Evolutionary conservation across 2,329 filamentous ascomycete species (phyloP).

Genomic region (Paecilomyces formosus): DNA sequence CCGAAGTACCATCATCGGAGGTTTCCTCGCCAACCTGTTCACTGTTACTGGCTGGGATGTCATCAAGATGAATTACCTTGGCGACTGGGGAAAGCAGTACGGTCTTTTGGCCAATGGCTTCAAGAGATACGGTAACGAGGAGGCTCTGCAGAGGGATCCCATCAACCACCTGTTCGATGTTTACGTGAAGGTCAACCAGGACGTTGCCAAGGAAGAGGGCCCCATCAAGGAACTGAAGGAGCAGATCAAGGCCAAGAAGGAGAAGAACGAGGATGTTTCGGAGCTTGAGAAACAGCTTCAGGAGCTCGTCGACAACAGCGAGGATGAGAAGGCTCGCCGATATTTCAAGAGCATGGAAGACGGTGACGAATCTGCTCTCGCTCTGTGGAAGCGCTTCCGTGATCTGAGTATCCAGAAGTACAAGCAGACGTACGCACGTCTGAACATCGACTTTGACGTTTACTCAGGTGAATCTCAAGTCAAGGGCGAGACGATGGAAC

Average conservation of each 20-base stretch:
- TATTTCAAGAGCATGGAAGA: slow-evolving; percentile 65
- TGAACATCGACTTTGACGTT: slow-evolving; percentile 59
- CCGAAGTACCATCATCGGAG: slow-evolving; percentile 60
- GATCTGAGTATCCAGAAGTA: slow-evolving; percentile 59
- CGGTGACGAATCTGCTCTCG: slow-evolving; percentile 50
- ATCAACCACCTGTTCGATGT: slow-evolving; percentile 61
- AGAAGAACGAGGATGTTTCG: slow-evolving; percentile 41
- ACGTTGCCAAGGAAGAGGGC: slow-evolving; percentile 50
- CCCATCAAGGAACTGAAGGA: slow-evolving; percentile 49
- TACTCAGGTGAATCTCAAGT: slow-evolving; percentile 65
- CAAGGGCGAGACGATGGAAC: slow-evolving; percentile 54
- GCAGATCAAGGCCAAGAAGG: slow-evolving; percentile 40
- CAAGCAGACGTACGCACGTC: slow-evolving; percentile 54
- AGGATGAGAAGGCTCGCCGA: slow-evolving; percentile 53
- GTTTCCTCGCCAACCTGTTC: slow-evolving; percentile 57
- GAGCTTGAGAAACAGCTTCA: slow-evolving; percentile 44
- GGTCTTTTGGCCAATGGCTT: slow-evolving; percentile 57
- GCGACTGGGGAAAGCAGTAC: slow-evolving; percentile 64
- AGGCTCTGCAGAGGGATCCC: slow-evolving; percentile 52
- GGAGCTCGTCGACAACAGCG: slow-evolving; percentile 43
- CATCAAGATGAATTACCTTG: slow-evolving; percentile 58
- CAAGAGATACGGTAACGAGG: slow-evolving; percentile 54
- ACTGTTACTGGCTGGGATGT: slow-evolving; percentile 56
- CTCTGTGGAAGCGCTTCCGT: slow-evolving; percentile 57
- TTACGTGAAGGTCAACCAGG: slow-evolving; percentile 57